Conservation (phyloP, 1,139 yeast species). For the Candida pseudoviswanathii region DNA sequence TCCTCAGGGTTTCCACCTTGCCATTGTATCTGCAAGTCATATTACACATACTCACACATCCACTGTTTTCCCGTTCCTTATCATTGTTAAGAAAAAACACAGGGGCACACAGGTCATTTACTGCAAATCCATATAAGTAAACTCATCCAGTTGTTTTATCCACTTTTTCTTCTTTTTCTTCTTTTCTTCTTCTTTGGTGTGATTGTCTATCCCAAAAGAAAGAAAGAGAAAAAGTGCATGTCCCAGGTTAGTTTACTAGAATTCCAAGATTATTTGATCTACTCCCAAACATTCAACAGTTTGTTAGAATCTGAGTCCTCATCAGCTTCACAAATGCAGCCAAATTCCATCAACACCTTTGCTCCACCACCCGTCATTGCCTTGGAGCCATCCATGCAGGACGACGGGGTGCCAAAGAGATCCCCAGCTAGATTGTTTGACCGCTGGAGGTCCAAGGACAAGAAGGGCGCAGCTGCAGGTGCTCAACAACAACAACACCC, state of each 20-base stretch:
- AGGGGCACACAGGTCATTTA: neutral
- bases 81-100: neutral
- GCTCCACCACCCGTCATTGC: slow-evolving; percentile 5
- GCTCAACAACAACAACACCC: neutral
- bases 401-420: slow-evolving; percentile 18
- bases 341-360: neutral
- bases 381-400: neutral
- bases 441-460: slow-evolving; percentile 8
- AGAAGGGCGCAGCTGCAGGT: neutral
- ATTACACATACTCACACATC: too few species aligned
- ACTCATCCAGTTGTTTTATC: neutral
- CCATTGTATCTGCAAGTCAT: too few species aligned
- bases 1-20: neutral
- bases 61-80: neutral
- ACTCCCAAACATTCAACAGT: slow-evolving; percentile 1
- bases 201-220: neutral
- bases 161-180: neutral
- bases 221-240: slow-evolving; percentile 4
- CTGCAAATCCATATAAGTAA: neutral
- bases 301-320: neutral
- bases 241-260: slow-evolving; percentile 8
- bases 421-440: slow-evolving; percentile 22
- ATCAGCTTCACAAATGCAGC: neutral
- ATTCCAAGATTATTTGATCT: slow-evolving; percentile 14
- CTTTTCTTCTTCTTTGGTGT: neutral